A percentile compares a stretch with the other conserved stretches of the same genome.
phyloP scores from a whole-genome alignment of 345 rosid genomes.

The Fremontodendron californicum region DNA sequence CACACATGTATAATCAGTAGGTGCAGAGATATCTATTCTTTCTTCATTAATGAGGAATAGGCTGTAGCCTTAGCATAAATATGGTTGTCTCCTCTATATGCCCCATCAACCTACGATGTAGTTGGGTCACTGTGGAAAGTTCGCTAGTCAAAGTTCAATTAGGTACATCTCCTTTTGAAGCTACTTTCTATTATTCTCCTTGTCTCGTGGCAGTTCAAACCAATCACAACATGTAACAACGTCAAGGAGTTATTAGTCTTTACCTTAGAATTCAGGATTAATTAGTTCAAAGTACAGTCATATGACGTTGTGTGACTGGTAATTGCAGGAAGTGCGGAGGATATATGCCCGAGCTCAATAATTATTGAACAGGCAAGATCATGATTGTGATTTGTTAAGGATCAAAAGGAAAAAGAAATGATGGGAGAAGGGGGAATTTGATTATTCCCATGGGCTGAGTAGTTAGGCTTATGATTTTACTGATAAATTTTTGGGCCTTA shows the following conservation, averaged over 20 bases:
- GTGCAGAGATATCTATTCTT: slow-evolving; percentile 2
- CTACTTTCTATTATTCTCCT: slow-evolving; percentile 17
- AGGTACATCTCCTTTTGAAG: slow-evolving; percentile 36
- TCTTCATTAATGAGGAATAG: not conserved
- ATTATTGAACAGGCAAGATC: slow-evolving; percentile 64
- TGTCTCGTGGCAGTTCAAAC: slow-evolving; percentile 16
- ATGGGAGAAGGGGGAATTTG: slow-evolving; percentile 2
- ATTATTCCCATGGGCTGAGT: slow-evolving; percentile 12
- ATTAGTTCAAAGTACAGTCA: slow-evolving; percentile 32
- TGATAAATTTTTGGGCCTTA: slow-evolving; percentile 14
- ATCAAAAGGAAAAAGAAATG: slow-evolving; percentile 8
- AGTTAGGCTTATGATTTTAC: slow-evolving; percentile 18
- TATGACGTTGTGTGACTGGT: slow-evolving; percentile 68
- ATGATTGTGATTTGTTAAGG: slow-evolving; percentile 28
- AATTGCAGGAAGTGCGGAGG: slow-evolving; percentile 72
- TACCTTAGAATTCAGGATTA: slow-evolving; percentile 41
- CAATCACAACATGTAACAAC: slow-evolving; percentile 39
- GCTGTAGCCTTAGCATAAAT: not conserved
- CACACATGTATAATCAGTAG: not conserved
- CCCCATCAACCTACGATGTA: not conserved
- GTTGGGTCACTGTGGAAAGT: slow-evolving; percentile 10
- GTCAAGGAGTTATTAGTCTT: slow-evolving; percentile 32
- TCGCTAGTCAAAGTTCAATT: not conserved
- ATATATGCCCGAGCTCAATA: slow-evolving; percentile 55
- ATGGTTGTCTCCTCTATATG: not conserved